Evolutionary conservation across 1,284 basidiomycete species (phyloP).

Genomic region (Ustilago tritici): DNA sequence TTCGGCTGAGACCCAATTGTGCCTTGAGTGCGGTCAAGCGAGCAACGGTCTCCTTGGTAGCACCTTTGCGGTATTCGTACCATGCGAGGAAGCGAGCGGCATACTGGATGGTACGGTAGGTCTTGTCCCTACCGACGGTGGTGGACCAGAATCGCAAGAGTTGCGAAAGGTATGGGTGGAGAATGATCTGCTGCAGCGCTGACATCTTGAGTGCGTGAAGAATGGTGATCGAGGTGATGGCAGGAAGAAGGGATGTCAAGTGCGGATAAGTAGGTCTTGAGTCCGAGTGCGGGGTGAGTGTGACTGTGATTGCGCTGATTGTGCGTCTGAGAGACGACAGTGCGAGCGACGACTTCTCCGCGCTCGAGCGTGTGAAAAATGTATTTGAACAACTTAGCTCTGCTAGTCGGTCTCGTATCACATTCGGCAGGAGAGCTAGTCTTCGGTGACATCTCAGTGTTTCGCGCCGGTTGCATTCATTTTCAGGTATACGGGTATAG

Average conservation of each 20-base stretch:
- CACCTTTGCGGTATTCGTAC: constrained; percentile 72
- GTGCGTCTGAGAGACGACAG: not conserved
- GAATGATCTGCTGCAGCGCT: constrained; percentile 67
- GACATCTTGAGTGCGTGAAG: constrained; percentile 53
- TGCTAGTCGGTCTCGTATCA: not conserved
- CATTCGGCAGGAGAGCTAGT: not conserved
- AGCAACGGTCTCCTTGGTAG: constrained; percentile 71
- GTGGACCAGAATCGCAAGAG: constrained; percentile 69
- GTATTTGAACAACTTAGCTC: not conserved
- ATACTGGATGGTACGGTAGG: constrained; percentile 92
- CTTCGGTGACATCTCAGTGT: not conserved
- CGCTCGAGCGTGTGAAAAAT: constrained; percentile 3
- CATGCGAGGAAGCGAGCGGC: constrained; percentile 90
- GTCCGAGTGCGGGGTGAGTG: not conserved
- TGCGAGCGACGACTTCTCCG: not conserved
- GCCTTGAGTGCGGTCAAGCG: constrained; percentile 71
- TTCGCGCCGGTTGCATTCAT: not conserved
- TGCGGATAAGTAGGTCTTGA: not conserved
- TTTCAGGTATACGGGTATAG: not conserved
- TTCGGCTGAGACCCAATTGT: constrained; percentile 70
- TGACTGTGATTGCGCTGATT: constrained; percentile 4
- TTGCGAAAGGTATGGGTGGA: constrained; percentile 68
- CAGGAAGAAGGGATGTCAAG: not conserved
- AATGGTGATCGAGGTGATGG: constrained; percentile 9
- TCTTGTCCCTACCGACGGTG: constrained; percentile 73